A percentile compares a stretch with the other conserved stretches of the same genome.
Conservation (phyloP, 169 alveolate genomes). For the Plasmodium fragile region DNA sequence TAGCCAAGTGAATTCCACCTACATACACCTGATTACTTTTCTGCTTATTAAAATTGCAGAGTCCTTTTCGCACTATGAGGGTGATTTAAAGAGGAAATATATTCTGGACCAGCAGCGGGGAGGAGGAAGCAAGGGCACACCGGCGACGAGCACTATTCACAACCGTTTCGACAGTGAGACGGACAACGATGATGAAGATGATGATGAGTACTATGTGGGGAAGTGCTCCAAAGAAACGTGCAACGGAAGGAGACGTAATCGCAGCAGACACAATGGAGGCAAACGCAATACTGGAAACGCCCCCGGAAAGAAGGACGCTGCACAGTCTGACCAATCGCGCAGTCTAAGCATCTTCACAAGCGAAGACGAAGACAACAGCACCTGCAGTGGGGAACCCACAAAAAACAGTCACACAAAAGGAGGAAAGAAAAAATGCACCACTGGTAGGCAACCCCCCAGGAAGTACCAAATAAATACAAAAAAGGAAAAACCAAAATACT, state of each 20-base stretch:
- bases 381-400: background rate
- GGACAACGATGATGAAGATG: background rate
- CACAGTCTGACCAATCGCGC: slow-evolving; percentile 5
- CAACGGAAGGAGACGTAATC: background rate
- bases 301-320: background rate
- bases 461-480: background rate
- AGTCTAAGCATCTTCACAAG: slow-evolving; percentile 34
- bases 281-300: background rate
- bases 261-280: background rate
- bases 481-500: slow-evolving; percentile 15
- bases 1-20: slow-evolving; percentile 36
- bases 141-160: background rate
- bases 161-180: background rate
- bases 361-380: slow-evolving; percentile 4
- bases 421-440: background rate
- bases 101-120: background rate
- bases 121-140: background rate
- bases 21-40: slow-evolving; percentile 39
- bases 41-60: slow-evolving; percentile 55
- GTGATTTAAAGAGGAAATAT: slow-evolving; percentile 37
- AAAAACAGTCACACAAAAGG: background rate
- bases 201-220: background rate
- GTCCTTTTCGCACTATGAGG: slow-evolving; percentile 45
- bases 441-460: background rate
- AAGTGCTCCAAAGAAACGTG: background rate